A percentile compares a stretch with the other conserved stretches of the same genome.
Conservation (phyloP, 306 rosid genomes). For the Citrullus amarus region DNA sequence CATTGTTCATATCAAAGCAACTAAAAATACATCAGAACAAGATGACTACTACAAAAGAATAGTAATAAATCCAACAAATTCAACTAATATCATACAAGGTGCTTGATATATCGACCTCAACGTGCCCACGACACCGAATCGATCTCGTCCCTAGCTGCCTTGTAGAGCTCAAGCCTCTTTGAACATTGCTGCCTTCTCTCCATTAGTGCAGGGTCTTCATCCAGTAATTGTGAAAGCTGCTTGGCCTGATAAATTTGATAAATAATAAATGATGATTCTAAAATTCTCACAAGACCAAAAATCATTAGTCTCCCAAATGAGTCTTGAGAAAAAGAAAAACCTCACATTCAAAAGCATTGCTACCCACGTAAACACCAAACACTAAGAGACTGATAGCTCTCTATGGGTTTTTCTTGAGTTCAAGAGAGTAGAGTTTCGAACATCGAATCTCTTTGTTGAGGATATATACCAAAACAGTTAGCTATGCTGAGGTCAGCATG, state of each 20-base stretch:
- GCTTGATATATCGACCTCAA: slow-evolving; percentile 19
- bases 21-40: not conserved
- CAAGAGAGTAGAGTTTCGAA: too few species aligned
- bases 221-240: slow-evolving; percentile 56
- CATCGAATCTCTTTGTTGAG: too few species aligned
- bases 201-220: slow-evolving; percentile 93
- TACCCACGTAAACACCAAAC: too few species aligned
- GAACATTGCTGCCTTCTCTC: slow-evolving; percentile 83
- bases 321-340: too few species aligned
- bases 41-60: not conserved
- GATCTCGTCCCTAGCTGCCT: slow-evolving; percentile 90
- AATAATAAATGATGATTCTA: not conserved
- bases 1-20: not conserved
- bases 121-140: slow-evolving; percentile 86
- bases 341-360: too few species aligned
- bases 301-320: not conserved
- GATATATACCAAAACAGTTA: too few species aligned
- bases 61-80: slow-evolving; percentile 5
- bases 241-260: slow-evolving; percentile 34
- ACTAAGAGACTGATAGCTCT: too few species aligned
- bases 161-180: slow-evolving; percentile 79
- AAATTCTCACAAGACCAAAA: not conserved
- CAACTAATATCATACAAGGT: slow-evolving; percentile 15
- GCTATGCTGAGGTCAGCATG: too few species aligned
- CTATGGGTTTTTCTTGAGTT: too few species aligned